Base-by-base conservation (phyloP, 179 eudicot species). In the Drosera spatulata region DNA sequence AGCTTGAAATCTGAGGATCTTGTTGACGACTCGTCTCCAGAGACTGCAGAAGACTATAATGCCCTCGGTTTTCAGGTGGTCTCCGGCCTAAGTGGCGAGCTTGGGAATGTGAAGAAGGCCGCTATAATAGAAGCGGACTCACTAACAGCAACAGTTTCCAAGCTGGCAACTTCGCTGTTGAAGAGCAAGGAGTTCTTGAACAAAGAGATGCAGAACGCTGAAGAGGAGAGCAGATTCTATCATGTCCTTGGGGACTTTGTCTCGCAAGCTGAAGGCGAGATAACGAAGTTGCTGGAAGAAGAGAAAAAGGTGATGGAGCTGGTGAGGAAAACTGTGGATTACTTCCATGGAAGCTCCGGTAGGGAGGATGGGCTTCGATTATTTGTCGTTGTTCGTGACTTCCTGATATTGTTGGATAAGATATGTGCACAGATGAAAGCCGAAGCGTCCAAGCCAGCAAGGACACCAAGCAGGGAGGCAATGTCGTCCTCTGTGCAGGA, bases 331-430 rank as follows among this genome's bases (percentile, higher is more conserved):
- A 90, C 97, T 2, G 85, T 79, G 2, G 97, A 84, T 60, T 90
- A 82, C 63, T 90, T 86, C 76, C 95, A 90, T 61, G 97, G 97
- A 4, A 79, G 68, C 68, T 46, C 95, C 0, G 89, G 80, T 7
- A 80, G 72, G 66, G 97, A 90, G 59, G 97, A 90, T 66, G 97
- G 89, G 1, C 61, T 84, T 61, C 69, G 89, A 44, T 68, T 90
- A 61, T 90, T 90, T 66, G 70, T 64, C 8, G 60, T 86, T 52
- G 95, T 90, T 11, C 78, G 95, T 1, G 93, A 84, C 70, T 90
- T 90, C 61, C 62, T 90, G 44, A 4, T 76, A 37, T 69, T 90
- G 59, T 55, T 90, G 47, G 97, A 90, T 57, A 86, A 68, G 58
- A 78, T 73, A 61, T 90, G 95, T 62, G 62, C 61, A 56, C 84